Base-by-base conservation (phyloP, 768 basidiomycete species). In the Agaricus subrufescens region DNA sequence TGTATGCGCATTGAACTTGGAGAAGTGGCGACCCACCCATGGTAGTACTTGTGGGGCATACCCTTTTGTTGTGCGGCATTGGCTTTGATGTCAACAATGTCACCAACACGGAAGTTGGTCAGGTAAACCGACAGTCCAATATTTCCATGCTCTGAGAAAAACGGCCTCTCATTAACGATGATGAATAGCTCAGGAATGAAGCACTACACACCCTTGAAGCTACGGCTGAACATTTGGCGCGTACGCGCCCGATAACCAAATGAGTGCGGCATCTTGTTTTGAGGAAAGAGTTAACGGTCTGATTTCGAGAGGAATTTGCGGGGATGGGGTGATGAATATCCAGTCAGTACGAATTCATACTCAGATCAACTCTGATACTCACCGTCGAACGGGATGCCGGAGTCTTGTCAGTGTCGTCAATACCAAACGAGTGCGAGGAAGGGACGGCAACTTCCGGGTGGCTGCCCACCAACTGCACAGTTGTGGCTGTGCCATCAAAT, bases 231-330 rank as follows among this genome's bases (percentile, higher is more conserved):
- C 95, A 98, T 97, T 80, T 95, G 81, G 87, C 96, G 94, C 87
- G 96, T 98, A 67, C 96, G 94, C 90, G 96, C 96, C 73, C 96
- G 89, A 82, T 95, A 92, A 92, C 96, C 96, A 85, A 88, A 99
- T 56, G 96, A 98, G 92, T 98, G 94, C 81, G 96, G 96, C 96
- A 99, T 98, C 73, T 86, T 85, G 84, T 56, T 43, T 56, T 38
- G 54, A 49, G 26, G 54, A 37, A 27, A 54, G 45, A 37, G 46
- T 27, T 47, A 47, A 55, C 42, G 47, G 54, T 55, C 54, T 55
- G 40, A 26, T 2, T 12, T 51, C 7, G 34, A 14, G 5, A 27
- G 10, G 29, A 44, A 2, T 34, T 19, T 26, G 29, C 51, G 38
- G 44, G 39, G 26, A 23, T 30, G 27, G 53, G 12, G 54, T 40